Evolutionary conservation across 2,329 filamentous ascomycete genomes (phyloP).

Genomic region (Phoma herbarum): DNA sequence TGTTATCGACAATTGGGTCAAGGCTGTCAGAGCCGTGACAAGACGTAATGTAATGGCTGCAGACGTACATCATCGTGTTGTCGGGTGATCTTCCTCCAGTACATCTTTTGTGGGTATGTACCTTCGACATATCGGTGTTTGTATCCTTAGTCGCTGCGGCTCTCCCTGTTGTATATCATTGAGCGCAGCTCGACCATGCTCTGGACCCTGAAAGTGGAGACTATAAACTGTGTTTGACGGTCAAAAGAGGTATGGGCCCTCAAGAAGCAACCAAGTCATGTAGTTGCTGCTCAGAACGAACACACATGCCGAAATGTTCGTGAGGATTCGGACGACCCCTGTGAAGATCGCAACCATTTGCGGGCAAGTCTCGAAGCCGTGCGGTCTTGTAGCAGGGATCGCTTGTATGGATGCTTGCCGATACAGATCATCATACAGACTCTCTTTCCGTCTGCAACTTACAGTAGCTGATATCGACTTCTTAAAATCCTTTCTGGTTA

Average conservation of each 20-base stretch:
- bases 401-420: neutral
- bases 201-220: neutral
- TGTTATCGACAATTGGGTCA: slow-evolving; percentile 1
- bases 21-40: neutral
- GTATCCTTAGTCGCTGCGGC: neutral
- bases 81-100: neutral
- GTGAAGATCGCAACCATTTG: slow-evolving; percentile 11
- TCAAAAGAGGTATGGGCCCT: neutral
- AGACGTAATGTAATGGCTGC: neutral
- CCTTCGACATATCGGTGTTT: neutral
- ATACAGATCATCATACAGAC: neutral
- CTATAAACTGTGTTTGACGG: neutral
- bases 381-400: slow-evolving; percentile 5
- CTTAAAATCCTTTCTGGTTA: neutral
- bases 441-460: neutral
- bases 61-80: neutral
- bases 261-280: slow-evolving; percentile 4
- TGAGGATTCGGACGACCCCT: slow-evolving; percentile 1
- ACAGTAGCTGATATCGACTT: neutral
- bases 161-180: neutral
- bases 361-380: slow-evolving; percentile 2
- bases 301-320: neutral
- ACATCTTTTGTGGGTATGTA: neutral
- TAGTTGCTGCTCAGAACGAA: slow-evolving; percentile 1
- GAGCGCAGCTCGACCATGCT: neutral